Base-by-base conservation (phyloP, 495 filamentous ascomycete genomes). In the Chaetomidium leptoderma region DNA sequence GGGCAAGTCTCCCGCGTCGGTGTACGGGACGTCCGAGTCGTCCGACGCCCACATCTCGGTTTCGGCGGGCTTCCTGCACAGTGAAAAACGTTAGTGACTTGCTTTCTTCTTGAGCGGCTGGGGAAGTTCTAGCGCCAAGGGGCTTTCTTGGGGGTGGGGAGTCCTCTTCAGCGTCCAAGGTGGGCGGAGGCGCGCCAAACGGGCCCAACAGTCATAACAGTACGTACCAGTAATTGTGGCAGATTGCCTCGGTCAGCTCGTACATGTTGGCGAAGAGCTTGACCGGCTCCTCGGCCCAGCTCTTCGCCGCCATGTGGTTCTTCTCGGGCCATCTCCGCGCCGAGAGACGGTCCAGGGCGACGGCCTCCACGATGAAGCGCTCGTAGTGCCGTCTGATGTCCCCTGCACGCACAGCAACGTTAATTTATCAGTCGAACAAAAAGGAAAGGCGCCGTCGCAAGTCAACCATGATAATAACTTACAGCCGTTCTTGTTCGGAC, bases 231-330 rank as follows among this genome's bases (percentile, higher is more conserved):
- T 30, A 53, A 14, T 58, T 53, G 48, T 51, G 27, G 48, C 56
- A 58, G 30, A 58, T n/a, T 5, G 48, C 32, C 0, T 58, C 48
- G 3, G 47, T 58, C 1, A 53, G 48, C 37, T 58, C 56, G 37
- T 52, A 58, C 56, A 58, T 58, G 40, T 52, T 52, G 56, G 37
- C 56, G 16, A 44, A 27, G 29, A 58, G 47, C 30, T 9, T 52
- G 21, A 32, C 48, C 3, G 36, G 47, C 11, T 37, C 23, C 6
- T 7, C 2, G 9, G 47, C 32, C 36, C 35, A 58, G 9, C 11
- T 27, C 37, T 17, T 50, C 21, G 23, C 27, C 13, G 46, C 4
- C 10, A 58, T 26, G 23, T 52, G 21, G 21, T 30, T 29, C 10
- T 13, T 23, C 35, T 26, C 10, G 2, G 36, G 26, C 0, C 0